These are phyloP conservation scores for Circinella minor DNA, from an alignment of 371 early-diverging fungal genomes.

Conservation along the genomic window DNA sequence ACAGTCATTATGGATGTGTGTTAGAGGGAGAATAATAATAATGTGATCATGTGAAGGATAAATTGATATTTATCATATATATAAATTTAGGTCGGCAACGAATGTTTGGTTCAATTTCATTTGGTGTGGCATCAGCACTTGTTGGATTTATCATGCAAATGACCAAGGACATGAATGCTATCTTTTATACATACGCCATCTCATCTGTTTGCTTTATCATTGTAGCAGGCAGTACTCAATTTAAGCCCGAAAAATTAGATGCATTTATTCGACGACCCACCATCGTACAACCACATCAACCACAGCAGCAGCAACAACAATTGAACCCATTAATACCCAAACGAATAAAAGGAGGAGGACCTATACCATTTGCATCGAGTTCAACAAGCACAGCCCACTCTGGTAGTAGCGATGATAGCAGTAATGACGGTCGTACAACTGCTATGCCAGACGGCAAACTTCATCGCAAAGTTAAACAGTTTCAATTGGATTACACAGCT, in stretches of 20 bases:
- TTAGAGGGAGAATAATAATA: no score
- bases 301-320: neutral
- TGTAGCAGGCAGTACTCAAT: constrained; percentile 49
- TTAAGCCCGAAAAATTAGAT: constrained; percentile 45
- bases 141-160: constrained; percentile 54
- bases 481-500: constrained; percentile 33
- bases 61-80: neutral
- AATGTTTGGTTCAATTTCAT: constrained; percentile 59
- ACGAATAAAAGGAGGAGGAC: neutral
- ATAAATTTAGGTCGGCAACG: constrained; percentile 42
- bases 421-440: neutral
- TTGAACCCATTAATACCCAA: neutral
- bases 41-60: no score
- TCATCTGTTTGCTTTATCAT: constrained; percentile 50
- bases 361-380: neutral
- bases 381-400: constrained; percentile 5
- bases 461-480: constrained; percentile 29
- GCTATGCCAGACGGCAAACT: neutral
- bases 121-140: constrained; percentile 52
- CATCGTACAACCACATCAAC: neutral
- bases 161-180: constrained; percentile 55
- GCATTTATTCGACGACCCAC: constrained; percentile 2
- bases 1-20: no score
- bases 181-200: constrained; percentile 52
- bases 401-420: constrained; percentile 4